Evolutionary conservation across 371 early-diverging fungal species (phyloP).

Genomic region (Neoconidiobolus thromboides): DNA sequence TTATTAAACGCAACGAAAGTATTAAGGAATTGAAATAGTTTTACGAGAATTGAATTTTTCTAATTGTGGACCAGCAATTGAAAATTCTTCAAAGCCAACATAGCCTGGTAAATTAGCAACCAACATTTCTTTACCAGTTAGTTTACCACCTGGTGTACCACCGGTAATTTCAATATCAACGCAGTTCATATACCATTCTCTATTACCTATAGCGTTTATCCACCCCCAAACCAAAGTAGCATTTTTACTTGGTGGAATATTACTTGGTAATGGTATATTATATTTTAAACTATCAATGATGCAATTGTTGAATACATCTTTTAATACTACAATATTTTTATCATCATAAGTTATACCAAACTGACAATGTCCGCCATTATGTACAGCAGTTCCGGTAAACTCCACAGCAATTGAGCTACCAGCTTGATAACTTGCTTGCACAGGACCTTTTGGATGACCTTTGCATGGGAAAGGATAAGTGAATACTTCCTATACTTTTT

Average conservation of each 20-base stretch:
- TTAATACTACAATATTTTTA: slow-evolving; percentile 16
- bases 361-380: slow-evolving; percentile 46
- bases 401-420: background rate
- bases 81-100: background rate
- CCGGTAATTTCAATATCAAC: slow-evolving; percentile 29
- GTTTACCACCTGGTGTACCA: background rate
- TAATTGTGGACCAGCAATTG: background rate
- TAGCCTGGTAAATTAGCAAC: slow-evolving; percentile 6
- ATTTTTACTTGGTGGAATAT: background rate
- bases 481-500: background rate
- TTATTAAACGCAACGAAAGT: background rate
- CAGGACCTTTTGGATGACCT: background rate
- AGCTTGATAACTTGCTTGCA: background rate
- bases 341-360: slow-evolving; percentile 41
- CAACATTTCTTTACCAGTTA: slow-evolving; percentile 2
- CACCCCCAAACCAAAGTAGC: slow-evolving; percentile 39
- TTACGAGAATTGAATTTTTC: background rate
- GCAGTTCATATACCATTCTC: slow-evolving; percentile 51
- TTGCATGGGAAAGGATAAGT: background rate
- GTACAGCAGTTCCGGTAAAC: slow-evolving; percentile 6
- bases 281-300: background rate
- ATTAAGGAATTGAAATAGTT: background rate
- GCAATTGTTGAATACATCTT: slow-evolving; percentile 2
- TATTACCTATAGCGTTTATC: slow-evolving; percentile 34
- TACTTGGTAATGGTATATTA: background rate